Evolutionary conservation across 768 basidiomycete species (phyloP).

Genomic region (Leccinum boreale): DNA sequence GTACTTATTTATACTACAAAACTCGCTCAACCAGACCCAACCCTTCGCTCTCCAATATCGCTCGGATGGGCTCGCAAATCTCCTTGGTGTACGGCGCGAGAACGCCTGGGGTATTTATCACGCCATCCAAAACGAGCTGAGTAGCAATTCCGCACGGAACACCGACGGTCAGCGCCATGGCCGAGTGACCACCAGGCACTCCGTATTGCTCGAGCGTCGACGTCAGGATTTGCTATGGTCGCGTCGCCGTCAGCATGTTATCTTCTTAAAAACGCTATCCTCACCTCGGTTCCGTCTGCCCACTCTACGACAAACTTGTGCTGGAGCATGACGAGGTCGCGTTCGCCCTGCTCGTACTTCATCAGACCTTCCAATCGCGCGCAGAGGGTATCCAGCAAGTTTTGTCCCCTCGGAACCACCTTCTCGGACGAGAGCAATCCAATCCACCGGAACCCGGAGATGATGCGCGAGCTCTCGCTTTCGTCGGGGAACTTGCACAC

Average conservation of each 20-base stretch:
- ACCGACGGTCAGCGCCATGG: constrained; percentile 92
- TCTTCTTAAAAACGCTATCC: constrained; percentile 14
- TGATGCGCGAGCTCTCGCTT: constrained; percentile 69
- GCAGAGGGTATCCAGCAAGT: constrained; percentile 92
- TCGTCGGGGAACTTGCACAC: constrained; percentile 72
- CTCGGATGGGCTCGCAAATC: constrained; percentile 73
- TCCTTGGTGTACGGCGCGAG: constrained; percentile 85
- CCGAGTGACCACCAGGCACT: constrained; percentile 70
- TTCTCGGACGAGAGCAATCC: constrained; percentile 80
- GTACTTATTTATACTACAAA: constrained; percentile 24
- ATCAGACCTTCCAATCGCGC: constrained; percentile 86
- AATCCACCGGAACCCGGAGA: constrained; percentile 90
- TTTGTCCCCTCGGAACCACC: constrained; percentile 59
- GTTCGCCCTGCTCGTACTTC: constrained; percentile 87
- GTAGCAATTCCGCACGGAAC: constrained; percentile 92
- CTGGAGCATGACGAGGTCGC: constrained; percentile 96
- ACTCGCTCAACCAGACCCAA: constrained; percentile 69
- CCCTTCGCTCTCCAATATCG: constrained; percentile 68
- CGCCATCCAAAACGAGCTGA: constrained; percentile 88
- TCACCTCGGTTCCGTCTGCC: constrained; percentile 72
- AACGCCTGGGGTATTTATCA: constrained; percentile 73
- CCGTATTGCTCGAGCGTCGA: constrained; percentile 92
- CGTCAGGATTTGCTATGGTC: constrained; percentile 70
- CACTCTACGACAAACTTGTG: constrained; percentile 96
- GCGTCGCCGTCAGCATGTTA: constrained; percentile 1